Conservation (phyloP, 1,284 basidiomycete species). For the Retiboletus flavoniger region DNA sequence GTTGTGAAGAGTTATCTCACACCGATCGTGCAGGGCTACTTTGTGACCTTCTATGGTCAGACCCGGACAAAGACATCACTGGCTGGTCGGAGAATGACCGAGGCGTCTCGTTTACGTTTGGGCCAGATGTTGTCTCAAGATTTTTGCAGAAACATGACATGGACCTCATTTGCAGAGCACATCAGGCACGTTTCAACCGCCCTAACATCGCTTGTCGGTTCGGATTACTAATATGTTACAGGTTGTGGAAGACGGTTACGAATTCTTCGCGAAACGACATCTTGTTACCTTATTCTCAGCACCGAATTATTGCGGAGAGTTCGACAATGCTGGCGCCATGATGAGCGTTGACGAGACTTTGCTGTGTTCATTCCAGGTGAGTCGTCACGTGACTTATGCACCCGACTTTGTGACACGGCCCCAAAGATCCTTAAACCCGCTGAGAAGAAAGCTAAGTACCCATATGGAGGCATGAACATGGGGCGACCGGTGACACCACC, state of each 20-base stretch:
- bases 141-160: slow-evolving; percentile 99
- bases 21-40: slow-evolving; percentile 63
- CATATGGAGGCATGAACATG: slow-evolving; percentile 78
- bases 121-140: slow-evolving; percentile 94
- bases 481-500: slow-evolving; percentile 78
- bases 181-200: slow-evolving; percentile 65
- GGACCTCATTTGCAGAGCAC: slow-evolving; percentile 98
- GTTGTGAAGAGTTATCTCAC: slow-evolving; percentile 12
- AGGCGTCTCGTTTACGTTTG: slow-evolving; percentile 98
- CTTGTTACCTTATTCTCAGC: slow-evolving; percentile 97
- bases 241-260: slow-evolving; percentile 99
- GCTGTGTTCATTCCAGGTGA: slow-evolving; percentile 96
- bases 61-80: slow-evolving; percentile 99
- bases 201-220: slow-evolving; percentile 4
- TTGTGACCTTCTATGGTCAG: slow-evolving; percentile 97
- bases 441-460: slow-evolving; percentile 97
- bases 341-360: slow-evolving; percentile 99
- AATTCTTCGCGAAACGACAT: slow-evolving; percentile 98
- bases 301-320: slow-evolving; percentile 98
- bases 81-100: slow-evolving; percentile 99
- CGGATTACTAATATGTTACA: slow-evolving; percentile 30
- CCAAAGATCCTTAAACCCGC: slow-evolving; percentile 94
- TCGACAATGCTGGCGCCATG: slow-evolving; percentile 99
- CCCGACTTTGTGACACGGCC: slow-evolving; percentile 1
- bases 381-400: slow-evolving; percentile 32